Percentiles rank a stretch among this genome's conserved stretches.
Evolutionary conservation across 2,329 filamentous ascomycete species (phyloP).

Genomic region (Hypoxylon sp.): DNA sequence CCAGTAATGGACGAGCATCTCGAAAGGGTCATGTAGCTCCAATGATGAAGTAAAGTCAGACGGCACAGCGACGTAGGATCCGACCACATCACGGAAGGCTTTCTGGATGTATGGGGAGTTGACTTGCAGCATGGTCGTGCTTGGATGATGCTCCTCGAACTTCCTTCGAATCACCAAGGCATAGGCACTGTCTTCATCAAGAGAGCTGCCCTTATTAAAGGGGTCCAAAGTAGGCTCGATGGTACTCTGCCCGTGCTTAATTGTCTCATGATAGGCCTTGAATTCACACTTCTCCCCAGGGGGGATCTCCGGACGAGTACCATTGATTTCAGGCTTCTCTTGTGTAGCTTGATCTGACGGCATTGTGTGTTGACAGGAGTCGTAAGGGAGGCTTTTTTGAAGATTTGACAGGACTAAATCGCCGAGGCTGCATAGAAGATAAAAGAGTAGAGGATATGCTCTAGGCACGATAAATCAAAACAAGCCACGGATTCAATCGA

Average conservation of each 20-base stretch:
- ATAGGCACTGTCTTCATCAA: slow-evolving; percentile 45
- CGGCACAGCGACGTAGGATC: slow-evolving; percentile 46
- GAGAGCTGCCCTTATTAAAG: slow-evolving; percentile 42
- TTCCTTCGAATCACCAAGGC: slow-evolving; percentile 49
- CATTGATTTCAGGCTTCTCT: slow-evolving; percentile 13
- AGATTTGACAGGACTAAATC: neutral
- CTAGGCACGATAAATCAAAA: neutral
- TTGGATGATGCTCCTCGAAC: slow-evolving; percentile 40
- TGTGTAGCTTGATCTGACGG: neutral
- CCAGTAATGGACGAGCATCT: slow-evolving; percentile 53
- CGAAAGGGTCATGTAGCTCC: slow-evolving; percentile 46
- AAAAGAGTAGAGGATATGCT: neutral
- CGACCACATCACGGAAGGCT: slow-evolving; percentile 49
- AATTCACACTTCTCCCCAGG: slow-evolving; percentile 48
- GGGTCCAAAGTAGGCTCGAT: slow-evolving; percentile 44
- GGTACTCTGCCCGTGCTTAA: slow-evolving; percentile 38
- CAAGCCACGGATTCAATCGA: neutral
- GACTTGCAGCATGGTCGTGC: slow-evolving; percentile 46
- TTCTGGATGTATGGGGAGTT: slow-evolving; percentile 52
- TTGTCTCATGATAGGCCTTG: slow-evolving; percentile 48
- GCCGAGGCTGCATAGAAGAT: neutral
- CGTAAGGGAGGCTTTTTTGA: neutral
- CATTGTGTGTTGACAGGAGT: neutral
- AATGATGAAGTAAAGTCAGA: slow-evolving; percentile 51
- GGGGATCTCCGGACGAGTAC: neutral